Evolutionary conservation across 2,329 filamentous ascomycete genomes (phyloP).

Genomic region (Dactylonectria estremocensis): DNA sequence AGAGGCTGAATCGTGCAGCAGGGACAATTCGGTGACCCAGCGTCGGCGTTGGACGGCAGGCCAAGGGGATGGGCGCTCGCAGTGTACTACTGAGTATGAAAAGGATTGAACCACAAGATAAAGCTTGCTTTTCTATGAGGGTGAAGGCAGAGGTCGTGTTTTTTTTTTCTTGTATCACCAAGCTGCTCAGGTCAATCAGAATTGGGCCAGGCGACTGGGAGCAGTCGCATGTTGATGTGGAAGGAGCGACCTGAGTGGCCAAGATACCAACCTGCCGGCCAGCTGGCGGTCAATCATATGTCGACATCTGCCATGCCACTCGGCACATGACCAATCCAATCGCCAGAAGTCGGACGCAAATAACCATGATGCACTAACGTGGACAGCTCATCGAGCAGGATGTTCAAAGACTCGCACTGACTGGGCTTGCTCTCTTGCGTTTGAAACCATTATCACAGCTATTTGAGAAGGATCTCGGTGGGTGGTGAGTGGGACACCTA

Average conservation of each 20-base stretch:
- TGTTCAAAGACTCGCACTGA: background rate
- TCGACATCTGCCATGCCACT: slow-evolving; percentile 5
- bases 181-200: background rate
- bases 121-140: background rate
- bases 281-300: slow-evolving; percentile 22
- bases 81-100: background rate
- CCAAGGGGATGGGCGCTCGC: background rate
- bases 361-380: slow-evolving; percentile 1
- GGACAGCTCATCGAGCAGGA: background rate
- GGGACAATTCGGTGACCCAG: background rate
- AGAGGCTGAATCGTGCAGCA: background rate
- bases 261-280: slow-evolving; percentile 13
- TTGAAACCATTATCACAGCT: background rate
- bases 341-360: background rate
- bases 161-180: background rate
- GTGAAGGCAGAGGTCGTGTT: background rate
- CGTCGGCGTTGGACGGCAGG: background rate
- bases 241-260: slow-evolving; percentile 20
- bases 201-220: slow-evolving; percentile 15
- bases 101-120: background rate
- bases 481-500: no score
- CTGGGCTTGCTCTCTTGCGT: background rate
- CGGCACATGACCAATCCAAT: slow-evolving; percentile 23
- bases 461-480: background rate
- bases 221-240: slow-evolving; percentile 19